These are phyloP conservation scores for Conringia planisiliqua DNA, from an alignment of 345 rosid species.

Conservation along the genomic window DNA sequence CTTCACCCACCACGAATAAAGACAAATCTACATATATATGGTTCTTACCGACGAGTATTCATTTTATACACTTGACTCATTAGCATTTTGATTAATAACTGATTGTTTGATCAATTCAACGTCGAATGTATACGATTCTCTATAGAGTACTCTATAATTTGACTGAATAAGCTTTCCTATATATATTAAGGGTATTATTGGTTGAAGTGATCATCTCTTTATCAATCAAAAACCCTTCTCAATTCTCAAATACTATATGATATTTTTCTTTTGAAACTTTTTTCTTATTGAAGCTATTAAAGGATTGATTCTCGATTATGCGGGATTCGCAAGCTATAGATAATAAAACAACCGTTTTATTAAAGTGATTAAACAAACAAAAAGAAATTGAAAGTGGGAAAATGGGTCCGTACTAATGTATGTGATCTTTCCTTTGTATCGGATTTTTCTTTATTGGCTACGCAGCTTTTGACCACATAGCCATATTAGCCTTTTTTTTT, in stretches of 20 bases:
- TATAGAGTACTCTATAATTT: neutral
- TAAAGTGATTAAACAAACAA: slow-evolving; percentile 23
- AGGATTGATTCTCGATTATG: slow-evolving; percentile 23
- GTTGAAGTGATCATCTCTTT: neutral
- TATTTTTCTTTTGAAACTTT: neutral
- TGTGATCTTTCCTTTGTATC: slow-evolving; percentile 22
- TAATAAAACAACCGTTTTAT: slow-evolving; percentile 10
- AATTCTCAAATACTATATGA: neutral
- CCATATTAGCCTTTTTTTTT: slow-evolving; percentile 25
- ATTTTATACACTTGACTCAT: neutral
- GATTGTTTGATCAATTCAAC: neutral
- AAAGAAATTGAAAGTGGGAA: slow-evolving; percentile 28
- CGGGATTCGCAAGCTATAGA: slow-evolving; percentile 11
- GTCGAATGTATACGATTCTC: neutral
- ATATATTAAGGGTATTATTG: neutral
- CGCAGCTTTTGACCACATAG: slow-evolving; percentile 30
- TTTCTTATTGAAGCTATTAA: slow-evolving; percentile 17
- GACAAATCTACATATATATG: slow-evolving; percentile 6
- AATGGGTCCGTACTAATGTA: slow-evolving; percentile 18
- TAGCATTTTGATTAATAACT: neutral
- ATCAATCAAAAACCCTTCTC: neutral
- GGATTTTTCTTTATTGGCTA: slow-evolving; percentile 21
- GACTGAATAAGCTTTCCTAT: neutral
- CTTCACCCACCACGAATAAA: slow-evolving; percentile 33
- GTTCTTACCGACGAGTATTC: slow-evolving; percentile 23